These are phyloP conservation scores for Coleophoma crateriformis DNA, from an alignment of 2,329 filamentous ascomycete genomes.

Conservation along the genomic window DNA sequence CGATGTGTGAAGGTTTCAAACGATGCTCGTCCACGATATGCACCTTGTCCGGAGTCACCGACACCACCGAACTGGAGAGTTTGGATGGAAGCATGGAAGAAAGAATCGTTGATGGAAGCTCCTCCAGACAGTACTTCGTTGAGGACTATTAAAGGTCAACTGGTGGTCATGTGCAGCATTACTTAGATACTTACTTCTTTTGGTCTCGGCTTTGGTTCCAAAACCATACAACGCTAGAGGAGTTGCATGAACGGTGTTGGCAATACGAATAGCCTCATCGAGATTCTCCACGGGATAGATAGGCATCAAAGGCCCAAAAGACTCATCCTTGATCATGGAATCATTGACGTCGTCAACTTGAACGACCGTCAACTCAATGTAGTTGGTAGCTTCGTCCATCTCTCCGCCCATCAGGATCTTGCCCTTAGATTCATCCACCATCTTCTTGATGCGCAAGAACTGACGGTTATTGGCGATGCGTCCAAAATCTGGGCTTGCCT, in stretches of 20 bases:
- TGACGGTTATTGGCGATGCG: conserved; percentile 77
- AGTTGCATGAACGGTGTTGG: conserved; percentile 76
- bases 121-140: conserved; percentile 61
- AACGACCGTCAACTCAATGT: conserved; percentile 92
- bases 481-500: conserved; percentile 70
- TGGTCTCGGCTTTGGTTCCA: conserved; percentile 71
- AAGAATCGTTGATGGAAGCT: conserved; percentile 60
- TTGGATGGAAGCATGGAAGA: conserved; percentile 65
- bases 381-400: conserved; percentile 73
- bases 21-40: conserved; percentile 71
- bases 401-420: conserved; percentile 83
- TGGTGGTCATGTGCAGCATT: not conserved
- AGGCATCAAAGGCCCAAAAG: conserved; percentile 88
- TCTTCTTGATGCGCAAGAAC: conserved; percentile 78
- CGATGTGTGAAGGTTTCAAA: conserved; percentile 65
- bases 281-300: conserved; percentile 73
- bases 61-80: conserved; percentile 80
- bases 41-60: conserved; percentile 69
- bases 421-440: conserved; percentile 81
- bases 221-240: conserved; percentile 83
- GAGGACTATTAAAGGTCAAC: conserved; percentile 41
- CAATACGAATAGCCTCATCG: conserved; percentile 79
- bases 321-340: conserved; percentile 75
- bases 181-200: conserved; percentile 52
- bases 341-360: conserved; percentile 71